Percentiles rank a stretch among this genome's conserved stretches.
These are phyloP conservation scores for Pestalotiopsis sp. DNA, from an alignment of 2,329 filamentous ascomycete genomes.

Conservation along the genomic window DNA sequence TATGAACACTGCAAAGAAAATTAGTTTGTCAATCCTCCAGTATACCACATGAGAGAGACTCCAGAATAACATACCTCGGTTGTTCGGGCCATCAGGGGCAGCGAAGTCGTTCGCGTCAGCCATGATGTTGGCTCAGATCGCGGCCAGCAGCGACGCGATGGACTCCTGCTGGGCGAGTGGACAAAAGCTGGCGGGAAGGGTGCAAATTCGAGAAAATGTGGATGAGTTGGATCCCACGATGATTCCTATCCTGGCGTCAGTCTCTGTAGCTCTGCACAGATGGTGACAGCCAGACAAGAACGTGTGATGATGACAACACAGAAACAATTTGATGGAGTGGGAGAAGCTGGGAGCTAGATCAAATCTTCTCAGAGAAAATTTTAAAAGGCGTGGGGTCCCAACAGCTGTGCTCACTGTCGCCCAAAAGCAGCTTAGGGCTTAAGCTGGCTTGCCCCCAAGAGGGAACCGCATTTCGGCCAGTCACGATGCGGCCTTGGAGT, in stretches of 20 bases:
- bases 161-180: not conserved
- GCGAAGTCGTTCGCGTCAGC: not conserved
- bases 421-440: too few species aligned
- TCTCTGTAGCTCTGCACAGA: not conserved
- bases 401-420: too few species aligned
- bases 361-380: too few species aligned
- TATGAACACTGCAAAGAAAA: conserved; percentile 26
- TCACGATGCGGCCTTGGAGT: too few species aligned
- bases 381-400: too few species aligned
- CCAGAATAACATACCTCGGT: not conserved
- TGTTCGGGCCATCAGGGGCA: not conserved
- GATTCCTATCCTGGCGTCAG: not conserved
- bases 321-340: not conserved
- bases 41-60: not conserved
- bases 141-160: not conserved
- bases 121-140: not conserved
- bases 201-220: not conserved
- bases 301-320: not conserved
- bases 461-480: too few species aligned
- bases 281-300: not conserved
- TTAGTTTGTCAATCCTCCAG: not conserved
- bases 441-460: too few species aligned
- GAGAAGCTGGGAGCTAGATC: not conserved
- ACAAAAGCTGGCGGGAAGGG: not conserved
- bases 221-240: not conserved